Base-by-base conservation (phyloP, 2,329 filamentous ascomycete species). In the Cladosporium austrohemisphaericum region DNA sequence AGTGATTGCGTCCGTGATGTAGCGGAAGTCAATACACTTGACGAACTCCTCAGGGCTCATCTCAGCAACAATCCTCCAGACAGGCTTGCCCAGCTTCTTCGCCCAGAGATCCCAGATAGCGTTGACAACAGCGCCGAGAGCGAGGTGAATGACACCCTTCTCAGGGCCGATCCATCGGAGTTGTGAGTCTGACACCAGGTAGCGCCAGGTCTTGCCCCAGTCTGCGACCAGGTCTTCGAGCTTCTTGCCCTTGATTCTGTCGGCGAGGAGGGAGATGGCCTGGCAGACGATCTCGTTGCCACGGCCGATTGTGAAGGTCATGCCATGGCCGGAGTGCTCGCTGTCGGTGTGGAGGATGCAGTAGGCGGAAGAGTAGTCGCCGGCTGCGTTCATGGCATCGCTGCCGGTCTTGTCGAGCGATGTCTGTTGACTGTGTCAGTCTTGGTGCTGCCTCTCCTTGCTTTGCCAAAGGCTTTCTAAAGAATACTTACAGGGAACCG, bases 31-130 rank as follows among this genome's bases (percentile, higher is more conserved):
- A 65, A 96, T 91, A 72, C 90, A 92, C 52, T 77, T 72, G 44
- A 95, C 89, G 44, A 94, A 81, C 72, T 95, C 85, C 70, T 93
- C 86, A 1, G 90, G 88, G 3, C 78, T 84, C 87, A 95, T 94
- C 58, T 95, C 90, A 9, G 86, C 85, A 19, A 96, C 85, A 54
- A 96, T 85, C 52, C 83, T 80, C 91, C 90, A 95, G 11, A 95
- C 88, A 3, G 90, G 91, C 75, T 95, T 95, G 56, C 80, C 77
- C 28, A 93, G 79, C 2, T 79, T 79, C 74, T 94, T 95, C 48
- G 88, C 89, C 90, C 90, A 95, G n/a, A 95, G 80, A 68, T 95
- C 90, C 90, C 90, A 95, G 61, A 95, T 77, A 13, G 89, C 90
- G 67, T 95, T 95, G 40, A 94, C 87, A 13, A 95, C 85, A 35